These are phyloP conservation scores for Boletus insuetus DNA, from an alignment of 768 basidiomycete species.

Conservation along the genomic window DNA sequence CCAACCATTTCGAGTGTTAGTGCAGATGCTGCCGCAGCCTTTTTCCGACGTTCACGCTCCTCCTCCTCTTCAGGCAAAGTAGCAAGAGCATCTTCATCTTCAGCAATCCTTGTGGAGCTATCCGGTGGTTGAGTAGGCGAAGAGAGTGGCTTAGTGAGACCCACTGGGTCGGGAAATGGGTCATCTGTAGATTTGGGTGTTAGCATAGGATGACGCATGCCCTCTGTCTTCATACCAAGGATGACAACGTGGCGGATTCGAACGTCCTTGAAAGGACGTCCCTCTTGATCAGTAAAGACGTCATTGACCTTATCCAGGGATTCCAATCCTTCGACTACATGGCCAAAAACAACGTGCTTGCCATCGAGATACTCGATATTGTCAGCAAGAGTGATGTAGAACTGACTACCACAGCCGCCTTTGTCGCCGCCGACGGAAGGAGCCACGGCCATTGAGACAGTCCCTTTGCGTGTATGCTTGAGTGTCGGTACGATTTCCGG, in stretches of 20 bases:
- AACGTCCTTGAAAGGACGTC: slow-evolving; percentile 90
- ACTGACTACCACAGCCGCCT: slow-evolving; percentile 92
- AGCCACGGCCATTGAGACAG: slow-evolving; percentile 96
- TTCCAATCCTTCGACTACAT: slow-evolving; percentile 91
- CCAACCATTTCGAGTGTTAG: slow-evolving; percentile 99
- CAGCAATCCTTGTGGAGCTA: slow-evolving; percentile 84
- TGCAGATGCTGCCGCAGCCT: slow-evolving; percentile 89
- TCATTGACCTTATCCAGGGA: slow-evolving; percentile 93
- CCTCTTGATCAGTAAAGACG: slow-evolving; percentile 82
- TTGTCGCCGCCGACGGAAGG: slow-evolving; percentile 64
- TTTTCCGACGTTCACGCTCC: slow-evolving; percentile 76
- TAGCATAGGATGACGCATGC: not conserved
- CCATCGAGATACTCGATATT: slow-evolving; percentile 95
- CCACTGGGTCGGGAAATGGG: slow-evolving; percentile 87
- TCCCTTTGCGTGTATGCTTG: slow-evolving; percentile 83
- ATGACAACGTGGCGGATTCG: slow-evolving; percentile 95
- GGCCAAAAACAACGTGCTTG: slow-evolving; percentile 91
- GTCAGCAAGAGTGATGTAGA: slow-evolving; percentile 91
- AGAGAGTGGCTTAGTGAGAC: slow-evolving; percentile 65
- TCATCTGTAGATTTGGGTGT: slow-evolving; percentile 59
- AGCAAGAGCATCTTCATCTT: slow-evolving; percentile 88
- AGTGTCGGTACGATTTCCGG: slow-evolving; percentile 78
- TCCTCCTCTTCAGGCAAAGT: slow-evolving; percentile 84
- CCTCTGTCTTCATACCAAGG: slow-evolving; percentile 54
- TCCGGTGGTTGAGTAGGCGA: slow-evolving; percentile 84